phyloP scores from a whole-genome alignment of 306 rosid species.

The Aeschynomene evenia region DNA sequence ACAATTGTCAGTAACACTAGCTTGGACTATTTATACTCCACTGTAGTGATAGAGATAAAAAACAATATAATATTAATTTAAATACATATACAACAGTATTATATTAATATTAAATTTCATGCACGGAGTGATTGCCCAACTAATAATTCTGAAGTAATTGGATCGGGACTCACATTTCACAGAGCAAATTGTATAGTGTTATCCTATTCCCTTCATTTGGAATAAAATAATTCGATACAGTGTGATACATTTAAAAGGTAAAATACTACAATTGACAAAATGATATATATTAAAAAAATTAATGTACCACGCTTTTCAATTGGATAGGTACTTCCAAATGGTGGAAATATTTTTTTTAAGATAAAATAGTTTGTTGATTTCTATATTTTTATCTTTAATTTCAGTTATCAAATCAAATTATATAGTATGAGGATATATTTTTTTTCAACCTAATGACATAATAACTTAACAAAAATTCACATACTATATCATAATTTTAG shows the following conservation, averaged over 20 bases:
- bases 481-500: no score
- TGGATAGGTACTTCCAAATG: no score
- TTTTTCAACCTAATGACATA: background rate
- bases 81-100: no score
- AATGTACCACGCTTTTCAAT: no score
- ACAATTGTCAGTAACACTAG: background rate
- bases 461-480: background rate
- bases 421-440: background rate
- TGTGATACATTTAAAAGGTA: no score
- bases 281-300: no score
- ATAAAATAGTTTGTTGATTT: no score
- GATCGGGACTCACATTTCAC: slow-evolving; percentile 25
- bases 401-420: background rate
- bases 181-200: slow-evolving; percentile 28
- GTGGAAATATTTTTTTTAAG: background rate
- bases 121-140: slow-evolving; percentile 13
- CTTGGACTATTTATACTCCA: background rate
- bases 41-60: no score
- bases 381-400: background rate
- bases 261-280: no score
- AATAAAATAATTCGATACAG: no score
- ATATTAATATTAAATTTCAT: background rate
- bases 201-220: no score
- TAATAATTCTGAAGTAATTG: slow-evolving; percentile 38
- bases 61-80: no score